A percentile compares a stretch with the other conserved stretches of the same genome.
phyloP scores from a whole-genome alignment of 768 basidiomycete species.

The Mycena haematopus region DNA sequence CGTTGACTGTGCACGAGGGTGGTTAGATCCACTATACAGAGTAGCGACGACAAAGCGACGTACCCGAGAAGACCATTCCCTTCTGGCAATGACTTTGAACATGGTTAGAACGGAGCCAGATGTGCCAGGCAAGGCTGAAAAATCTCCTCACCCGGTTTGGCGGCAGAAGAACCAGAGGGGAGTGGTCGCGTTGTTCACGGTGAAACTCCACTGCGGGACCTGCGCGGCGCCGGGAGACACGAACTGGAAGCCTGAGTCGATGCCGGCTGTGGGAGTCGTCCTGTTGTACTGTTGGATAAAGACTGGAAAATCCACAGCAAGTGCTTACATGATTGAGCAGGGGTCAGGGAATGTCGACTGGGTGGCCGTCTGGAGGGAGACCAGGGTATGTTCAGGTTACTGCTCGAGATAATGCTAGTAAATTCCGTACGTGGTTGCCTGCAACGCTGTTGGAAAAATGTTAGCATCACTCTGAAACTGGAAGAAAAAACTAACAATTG shows the following conservation, averaged over 20 bases:
- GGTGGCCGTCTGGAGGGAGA: slow-evolving; percentile 44
- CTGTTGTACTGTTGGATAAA: not conserved
- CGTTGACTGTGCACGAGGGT: slow-evolving; percentile 37
- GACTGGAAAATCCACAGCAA: not conserved
- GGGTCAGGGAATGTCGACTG: slow-evolving; percentile 54
- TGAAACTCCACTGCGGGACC: slow-evolving; percentile 47
- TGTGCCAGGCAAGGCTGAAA: not conserved
- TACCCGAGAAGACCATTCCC: slow-evolving; percentile 52
- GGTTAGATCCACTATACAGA: too few relatives aligned
- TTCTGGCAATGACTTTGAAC: slow-evolving; percentile 36
- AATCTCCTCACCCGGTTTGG: slow-evolving; percentile 37
- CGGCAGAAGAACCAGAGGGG: slow-evolving; percentile 57
- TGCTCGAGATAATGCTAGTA: not conserved
- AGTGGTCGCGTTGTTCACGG: slow-evolving; percentile 41
- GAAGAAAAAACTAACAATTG: slow-evolving; percentile 26
- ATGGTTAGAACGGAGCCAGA: slow-evolving; percentile 26
- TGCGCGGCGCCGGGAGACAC: slow-evolving; percentile 34
- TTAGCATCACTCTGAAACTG: slow-evolving; percentile 7
- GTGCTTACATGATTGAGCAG: slow-evolving; percentile 39
- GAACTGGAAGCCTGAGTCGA: slow-evolving; percentile 49
- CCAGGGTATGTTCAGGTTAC: too few relatives aligned
- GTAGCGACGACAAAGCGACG: too few relatives aligned
- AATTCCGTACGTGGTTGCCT: slow-evolving; percentile 40
- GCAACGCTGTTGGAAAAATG: slow-evolving; percentile 29
- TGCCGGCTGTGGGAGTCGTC: slow-evolving; percentile 38